Percentiles rank a stretch among this genome's conserved stretches.
Evolutionary conservation across 345 rosid genomes (phyloP).

Genomic region (Psidium guajava): DNA sequence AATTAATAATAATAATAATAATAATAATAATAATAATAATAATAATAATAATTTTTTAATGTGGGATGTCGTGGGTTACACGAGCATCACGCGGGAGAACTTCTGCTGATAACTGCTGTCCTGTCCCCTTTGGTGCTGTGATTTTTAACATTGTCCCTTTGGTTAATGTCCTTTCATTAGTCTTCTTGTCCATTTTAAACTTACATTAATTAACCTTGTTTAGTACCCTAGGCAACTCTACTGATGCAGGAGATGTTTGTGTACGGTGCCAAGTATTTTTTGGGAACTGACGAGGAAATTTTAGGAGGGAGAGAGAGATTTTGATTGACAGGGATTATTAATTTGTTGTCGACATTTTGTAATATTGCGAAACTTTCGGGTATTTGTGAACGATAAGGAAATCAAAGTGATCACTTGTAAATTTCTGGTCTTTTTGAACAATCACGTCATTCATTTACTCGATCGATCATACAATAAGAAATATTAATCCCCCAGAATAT

Average conservation of each 20-base stretch:
- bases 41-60: too few relatives aligned
- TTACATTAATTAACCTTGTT: not conserved
- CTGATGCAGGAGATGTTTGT: not conserved
- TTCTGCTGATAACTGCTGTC: not conserved
- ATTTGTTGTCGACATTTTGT: not conserved
- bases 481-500: fast-evolving
- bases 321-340: not conserved
- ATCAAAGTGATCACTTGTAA: not conserved
- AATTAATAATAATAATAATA: too few relatives aligned
- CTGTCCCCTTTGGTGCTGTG: not conserved
- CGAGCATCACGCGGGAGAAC: not conserved
- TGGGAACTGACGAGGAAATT: not conserved
- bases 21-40: too few relatives aligned
- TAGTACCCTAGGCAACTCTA: too few relatives aligned
- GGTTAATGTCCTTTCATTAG: not conserved
- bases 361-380: not conserved
- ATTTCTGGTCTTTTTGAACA: not conserved
- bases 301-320: too few relatives aligned
- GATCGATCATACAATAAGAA: not conserved
- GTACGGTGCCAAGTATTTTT: not conserved
- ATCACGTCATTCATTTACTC: fast-evolving
- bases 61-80: not conserved
- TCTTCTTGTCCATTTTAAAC: not conserved
- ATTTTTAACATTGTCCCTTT: not conserved
- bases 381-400: not conserved